Conservation (phyloP, 306 rosid species). For the Malus sieversii region DNA sequence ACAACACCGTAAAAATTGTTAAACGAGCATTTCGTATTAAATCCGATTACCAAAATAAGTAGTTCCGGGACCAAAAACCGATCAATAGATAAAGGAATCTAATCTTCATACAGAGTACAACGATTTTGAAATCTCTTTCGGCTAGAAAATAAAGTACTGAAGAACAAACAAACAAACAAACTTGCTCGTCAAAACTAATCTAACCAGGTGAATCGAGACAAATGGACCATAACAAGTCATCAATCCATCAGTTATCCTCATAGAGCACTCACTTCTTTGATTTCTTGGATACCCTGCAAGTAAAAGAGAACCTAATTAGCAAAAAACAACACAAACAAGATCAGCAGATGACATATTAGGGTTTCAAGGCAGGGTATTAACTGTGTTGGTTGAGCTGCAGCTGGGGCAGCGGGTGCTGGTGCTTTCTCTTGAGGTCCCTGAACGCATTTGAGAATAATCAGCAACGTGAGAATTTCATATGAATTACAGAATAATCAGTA, state of each 20-base stretch:
- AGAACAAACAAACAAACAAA: slow-evolving; percentile 30
- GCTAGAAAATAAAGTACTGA: slow-evolving; percentile 20
- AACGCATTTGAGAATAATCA: not conserved
- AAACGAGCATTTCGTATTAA: not conserved
- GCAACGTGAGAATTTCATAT: not conserved
- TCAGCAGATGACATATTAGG: not conserved
- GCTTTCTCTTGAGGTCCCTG: slow-evolving; percentile 82
- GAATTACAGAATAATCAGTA: not conserved
- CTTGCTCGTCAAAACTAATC: slow-evolving; percentile 44
- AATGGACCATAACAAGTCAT: slow-evolving; percentile 7
- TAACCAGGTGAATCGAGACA: slow-evolving; percentile 12
- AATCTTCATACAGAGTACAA: slow-evolving; percentile 7
- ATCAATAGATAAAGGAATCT: not conserved
- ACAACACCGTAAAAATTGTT: not conserved
- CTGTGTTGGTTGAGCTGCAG: slow-evolving; percentile 55
- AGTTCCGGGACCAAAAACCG: not conserved
- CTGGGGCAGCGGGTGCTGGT: slow-evolving; percentile 22
- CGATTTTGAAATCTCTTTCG: slow-evolving; percentile 32
- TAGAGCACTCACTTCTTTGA: slow-evolving; percentile 49
- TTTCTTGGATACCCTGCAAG: slow-evolving; percentile 68
- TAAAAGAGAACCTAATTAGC: not conserved
- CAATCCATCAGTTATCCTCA: slow-evolving; percentile 13
- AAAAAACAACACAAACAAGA: not conserved
- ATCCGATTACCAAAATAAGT: not conserved
- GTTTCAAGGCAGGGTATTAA: slow-evolving; percentile 26